A percentile compares a stretch with the other conserved stretches of the same genome.
Conservation (phyloP, 1,139 yeast species). For the Candida frijolesensis region DNA sequence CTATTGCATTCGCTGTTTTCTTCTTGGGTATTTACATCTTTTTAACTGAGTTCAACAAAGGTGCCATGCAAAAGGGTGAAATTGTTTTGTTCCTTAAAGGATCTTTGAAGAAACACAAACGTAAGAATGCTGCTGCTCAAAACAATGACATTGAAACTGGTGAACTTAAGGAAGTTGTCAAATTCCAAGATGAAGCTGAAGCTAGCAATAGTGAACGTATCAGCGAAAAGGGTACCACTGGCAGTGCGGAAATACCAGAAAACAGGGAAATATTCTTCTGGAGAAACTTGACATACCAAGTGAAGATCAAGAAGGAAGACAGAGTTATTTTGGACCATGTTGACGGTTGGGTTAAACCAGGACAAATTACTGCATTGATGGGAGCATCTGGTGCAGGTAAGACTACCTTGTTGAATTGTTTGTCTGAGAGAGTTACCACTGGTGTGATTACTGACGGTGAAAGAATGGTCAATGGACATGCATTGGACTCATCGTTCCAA, state of each 20-base stretch:
- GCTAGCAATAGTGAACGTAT: conserved; percentile 14
- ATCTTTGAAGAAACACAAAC: conserved; percentile 34
- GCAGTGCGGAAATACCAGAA: conserved; percentile 12
- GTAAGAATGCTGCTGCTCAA: conserved; percentile 8
- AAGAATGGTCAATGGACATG: conserved; percentile 38
- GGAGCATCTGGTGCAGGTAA: conserved; percentile 40
- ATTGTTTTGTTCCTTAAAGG: conserved; percentile 61
- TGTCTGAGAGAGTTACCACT: conserved; percentile 34
- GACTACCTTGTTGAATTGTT: conserved; percentile 34
- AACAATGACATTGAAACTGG: conserved; percentile 12
- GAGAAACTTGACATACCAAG: conserved; percentile 76
- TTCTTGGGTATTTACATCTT: conserved; percentile 58
- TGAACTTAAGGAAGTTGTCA: conserved; percentile 15
- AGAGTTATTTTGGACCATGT: conserved; percentile 67
- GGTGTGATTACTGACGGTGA: conserved; percentile 37
- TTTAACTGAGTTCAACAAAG: conserved; percentile 68
- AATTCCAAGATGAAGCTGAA: conserved; percentile 10
- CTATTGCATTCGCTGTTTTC: conserved; percentile 55
- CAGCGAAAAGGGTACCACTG: conserved; percentile 2
- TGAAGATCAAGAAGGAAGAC: conserved; percentile 64
- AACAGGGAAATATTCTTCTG: conserved; percentile 66
- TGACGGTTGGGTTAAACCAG: conserved; percentile 61
- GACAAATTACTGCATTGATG: conserved; percentile 32
- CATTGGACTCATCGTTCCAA: conserved; percentile 35
- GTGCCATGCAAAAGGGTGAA: conserved; percentile 52